Base-by-base conservation (phyloP, 1,139 yeast species). In the Protomyces gravidus region DNA sequence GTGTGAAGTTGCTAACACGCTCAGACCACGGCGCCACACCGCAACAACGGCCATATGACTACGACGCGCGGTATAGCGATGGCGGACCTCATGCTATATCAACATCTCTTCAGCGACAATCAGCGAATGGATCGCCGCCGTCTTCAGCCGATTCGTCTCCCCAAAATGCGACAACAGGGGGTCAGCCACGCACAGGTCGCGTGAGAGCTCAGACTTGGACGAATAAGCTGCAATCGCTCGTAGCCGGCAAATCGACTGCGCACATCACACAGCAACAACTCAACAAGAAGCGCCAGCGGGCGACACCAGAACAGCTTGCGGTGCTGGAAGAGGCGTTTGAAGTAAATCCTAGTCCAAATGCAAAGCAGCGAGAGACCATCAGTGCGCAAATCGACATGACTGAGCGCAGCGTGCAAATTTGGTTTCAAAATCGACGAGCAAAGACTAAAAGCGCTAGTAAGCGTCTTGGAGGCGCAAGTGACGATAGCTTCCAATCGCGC, bases 331-430 rank as follows among this genome's bases (percentile, higher is more conserved):
- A 77, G 40, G 95, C 89, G 69, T 89, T 88, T 70, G 82, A 81
- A 56, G 75, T 74, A 61, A 87, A 87, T 67, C 86, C 89, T 30
- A 72, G 73, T n/a, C 78, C 78, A 0, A 71, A 69, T 61, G 73
- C 75, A 3, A 63, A 65, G 13, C 80, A 81, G 55, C 74, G 97
- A 47, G 85, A 83, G 68, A 82, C 78, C 48, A 85, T 90, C 51
- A 84, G 95, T 51, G 81, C 79, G 5, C 78, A 78, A 63, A 88
- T 95, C 1, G 87, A 86, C 50, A 86, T 90, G 92, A 83, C 92
- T 6, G 96, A 89, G 68, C 80, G 95, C 65, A 89, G 95, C 3
- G 96, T 90, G 2, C 79, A 96, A 61, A 89, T 90, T 53, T 90
- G 97, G 97, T 90, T 90, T 69, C 97, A 90, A 71, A 90, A 90